phyloP scores from a whole-genome alignment of 2,329 filamentous ascomycete species.

The Grosmannia clavigera region DNA sequence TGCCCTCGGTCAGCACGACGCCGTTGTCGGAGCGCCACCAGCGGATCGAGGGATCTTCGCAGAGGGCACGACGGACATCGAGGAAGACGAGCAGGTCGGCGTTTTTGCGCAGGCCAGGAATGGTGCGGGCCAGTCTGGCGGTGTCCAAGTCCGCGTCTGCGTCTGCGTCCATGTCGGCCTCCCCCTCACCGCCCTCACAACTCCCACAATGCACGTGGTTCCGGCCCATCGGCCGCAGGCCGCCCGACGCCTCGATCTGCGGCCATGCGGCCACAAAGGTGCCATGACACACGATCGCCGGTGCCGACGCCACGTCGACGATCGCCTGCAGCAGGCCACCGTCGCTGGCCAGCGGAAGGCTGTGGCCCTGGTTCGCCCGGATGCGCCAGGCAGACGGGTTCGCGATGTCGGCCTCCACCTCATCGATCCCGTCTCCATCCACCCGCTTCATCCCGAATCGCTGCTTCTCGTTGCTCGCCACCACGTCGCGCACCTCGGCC shows the following conservation, averaged over 20 bases:
- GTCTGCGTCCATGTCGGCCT: background rate
- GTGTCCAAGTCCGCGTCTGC: background rate
- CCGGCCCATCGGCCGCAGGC: constrained; percentile 66
- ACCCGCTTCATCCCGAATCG: constrained; percentile 60
- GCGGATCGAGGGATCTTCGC: constrained; percentile 39
- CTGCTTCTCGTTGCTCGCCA: constrained; percentile 74
- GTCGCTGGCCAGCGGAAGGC: constrained; percentile 60
- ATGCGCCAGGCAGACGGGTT: constrained; percentile 65
- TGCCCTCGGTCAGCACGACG: constrained; percentile 55
- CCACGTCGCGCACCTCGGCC: constrained; percentile 56
- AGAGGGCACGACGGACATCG: constrained; percentile 54
- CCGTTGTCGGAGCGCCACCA: constrained; percentile 76
- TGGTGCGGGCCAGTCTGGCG: background rate
- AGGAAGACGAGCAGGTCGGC: constrained; percentile 70
- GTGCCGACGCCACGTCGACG: constrained; percentile 47
- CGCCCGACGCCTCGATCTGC: constrained; percentile 61
- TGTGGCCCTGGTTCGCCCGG: constrained; percentile 92
- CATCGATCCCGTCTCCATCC: constrained; percentile 5
- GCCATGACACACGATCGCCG: constrained; percentile 65
- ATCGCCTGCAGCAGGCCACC: constrained; percentile 54
- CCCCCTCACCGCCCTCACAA: too few species aligned
- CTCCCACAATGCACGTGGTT: constrained; percentile 81
- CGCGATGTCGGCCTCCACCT: constrained; percentile 6
- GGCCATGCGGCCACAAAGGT: constrained; percentile 77
- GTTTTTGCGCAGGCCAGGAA: constrained; percentile 70